Evolutionary conservation across 805 yeast species (phyloP), one percentile per base, ranked within the genome.

Genomic region (Suhomyces sp.): DNA sequence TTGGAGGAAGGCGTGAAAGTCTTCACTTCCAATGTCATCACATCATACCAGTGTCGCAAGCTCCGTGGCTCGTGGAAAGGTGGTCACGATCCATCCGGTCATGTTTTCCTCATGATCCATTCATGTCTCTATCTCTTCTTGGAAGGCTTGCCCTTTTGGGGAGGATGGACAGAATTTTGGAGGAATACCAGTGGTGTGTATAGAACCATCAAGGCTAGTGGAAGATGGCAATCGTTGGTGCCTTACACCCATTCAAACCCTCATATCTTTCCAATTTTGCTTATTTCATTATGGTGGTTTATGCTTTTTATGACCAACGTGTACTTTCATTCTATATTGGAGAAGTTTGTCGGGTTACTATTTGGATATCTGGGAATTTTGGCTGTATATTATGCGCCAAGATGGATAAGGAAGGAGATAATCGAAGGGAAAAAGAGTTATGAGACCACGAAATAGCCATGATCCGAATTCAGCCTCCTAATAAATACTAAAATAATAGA

Each of bases 1-100:
- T 25, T 25, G 11, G 33, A 25, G 21, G 19, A 26, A 21, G 25
- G 23, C 12, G 27, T 31, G 19, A n/a, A 24, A 11, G 25, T 25
- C 13, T 19, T 14, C 28, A 21, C 30, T 10, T 28, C 29, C 25
- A 32, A 23, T 39, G 28, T 27, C 3, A 48, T 68, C 8, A 47
- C 65, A 5, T 66, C 72, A 7, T 54, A 53, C 33, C 44, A 49
- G 12, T 68, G 74, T 49, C 50, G 68, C 15, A 44, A 45, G 25
- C 39, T 65, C 75, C 93, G 55, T 59, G 93, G 55, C 33, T 53
- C 41, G 19, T 74, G 51, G 88, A 80, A 33, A 83, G 98, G 96
- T 0, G 98, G 98, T 0, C 96, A 88, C 54, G 98, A 93, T 63
- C 96, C 98, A 4, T 82, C 91, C 42, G 98, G 98, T 0, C 98